Conservation (phyloP, 441 rosid genomes). For the Omphalea diandra region DNA sequence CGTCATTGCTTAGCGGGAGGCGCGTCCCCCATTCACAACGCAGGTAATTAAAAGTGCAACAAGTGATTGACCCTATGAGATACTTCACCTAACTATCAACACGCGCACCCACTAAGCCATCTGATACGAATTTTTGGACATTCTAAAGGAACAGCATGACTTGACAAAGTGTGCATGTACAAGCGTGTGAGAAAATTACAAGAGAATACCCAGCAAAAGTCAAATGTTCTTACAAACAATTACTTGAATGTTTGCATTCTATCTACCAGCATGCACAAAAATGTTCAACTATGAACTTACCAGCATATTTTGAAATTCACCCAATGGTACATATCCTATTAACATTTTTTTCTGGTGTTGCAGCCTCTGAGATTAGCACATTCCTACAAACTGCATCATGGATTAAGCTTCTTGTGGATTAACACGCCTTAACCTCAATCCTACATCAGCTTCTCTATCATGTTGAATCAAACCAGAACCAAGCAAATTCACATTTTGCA, state of each 20-base stretch:
- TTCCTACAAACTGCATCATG: constrained; percentile 6
- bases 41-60: neutral
- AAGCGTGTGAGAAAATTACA: neutral
- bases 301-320: constrained; percentile 6
- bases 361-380: constrained; percentile 11
- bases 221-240: neutral
- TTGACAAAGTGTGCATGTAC: neutral
- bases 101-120: no score
- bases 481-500: constrained; percentile 14
- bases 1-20: neutral
- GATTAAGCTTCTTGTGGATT: constrained; percentile 39
- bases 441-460: constrained; percentile 51
- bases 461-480: constrained; percentile 34
- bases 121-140: no score
- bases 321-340: constrained; percentile 15
- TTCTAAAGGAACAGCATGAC: neutral
- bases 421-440: constrained; percentile 57
- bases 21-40: neutral
- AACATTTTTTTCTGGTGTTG: constrained; percentile 1
- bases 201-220: neutral
- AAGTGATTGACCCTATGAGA: neutral
- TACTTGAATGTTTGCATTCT: neutral
- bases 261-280: constrained; percentile 35
- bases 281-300: neutral
- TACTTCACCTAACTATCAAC: no score